Percentiles rank a stretch among this genome's conserved stretches.
Conservation (phyloP, 495 filamentous ascomycete genomes). For the Hypoxylon rickii region DNA sequence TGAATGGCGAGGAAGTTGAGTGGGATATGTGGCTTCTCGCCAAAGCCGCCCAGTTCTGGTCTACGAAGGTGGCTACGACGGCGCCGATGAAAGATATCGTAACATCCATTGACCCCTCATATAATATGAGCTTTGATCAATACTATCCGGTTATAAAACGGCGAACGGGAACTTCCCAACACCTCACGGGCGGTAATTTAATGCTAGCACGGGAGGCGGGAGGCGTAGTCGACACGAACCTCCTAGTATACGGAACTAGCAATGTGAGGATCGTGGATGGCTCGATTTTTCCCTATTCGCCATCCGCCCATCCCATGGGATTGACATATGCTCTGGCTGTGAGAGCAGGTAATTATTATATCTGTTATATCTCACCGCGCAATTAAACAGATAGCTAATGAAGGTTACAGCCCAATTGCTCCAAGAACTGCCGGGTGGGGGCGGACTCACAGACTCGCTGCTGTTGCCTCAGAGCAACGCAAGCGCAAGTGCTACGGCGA, state of each 20-base stretch:
- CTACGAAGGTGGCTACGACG: constrained; percentile 1
- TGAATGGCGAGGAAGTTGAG: constrained; percentile 1
- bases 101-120: background rate
- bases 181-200: background rate
- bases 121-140: background rate
- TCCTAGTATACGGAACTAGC: background rate
- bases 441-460: background rate
- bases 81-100: background rate
- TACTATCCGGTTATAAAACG: background rate
- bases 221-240: constrained; percentile 1
- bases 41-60: background rate
- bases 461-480: background rate
- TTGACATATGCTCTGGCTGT: background rate
- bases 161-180: background rate
- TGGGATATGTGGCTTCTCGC: constrained; percentile 4
- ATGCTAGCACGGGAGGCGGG: constrained; percentile 3
- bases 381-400: too few species aligned
- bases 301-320: background rate
- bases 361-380: too few species aligned
- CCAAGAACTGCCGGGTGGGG: background rate
- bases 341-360: constrained; percentile 11
- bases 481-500: background rate
- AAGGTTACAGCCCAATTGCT: background rate
- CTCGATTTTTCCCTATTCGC: background rate
- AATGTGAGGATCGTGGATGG: constrained; percentile 1